Percentiles rank a stretch among this genome's conserved stretches.
Conservation (phyloP, 352 stramenopile genomes). For the Pythium utonaiense region DNA sequence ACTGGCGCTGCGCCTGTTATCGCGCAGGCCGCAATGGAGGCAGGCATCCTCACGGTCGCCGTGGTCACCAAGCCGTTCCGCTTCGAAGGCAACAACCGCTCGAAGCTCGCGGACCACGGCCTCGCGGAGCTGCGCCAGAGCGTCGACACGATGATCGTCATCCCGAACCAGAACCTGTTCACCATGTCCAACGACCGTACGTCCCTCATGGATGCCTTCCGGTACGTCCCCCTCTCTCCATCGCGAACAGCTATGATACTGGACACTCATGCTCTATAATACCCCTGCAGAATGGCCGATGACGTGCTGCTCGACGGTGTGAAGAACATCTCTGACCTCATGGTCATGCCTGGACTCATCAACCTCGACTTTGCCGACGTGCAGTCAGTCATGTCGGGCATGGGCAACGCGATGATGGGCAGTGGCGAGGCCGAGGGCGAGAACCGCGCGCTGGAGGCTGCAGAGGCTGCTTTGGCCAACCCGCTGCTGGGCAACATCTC, state of each 20-base stretch:
- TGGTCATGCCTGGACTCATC: conserved; percentile 87
- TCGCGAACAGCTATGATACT: background rate
- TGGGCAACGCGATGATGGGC: conserved; percentile 89
- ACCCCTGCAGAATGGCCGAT: conserved; percentile 73
- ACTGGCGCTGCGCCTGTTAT: conserved; percentile 84
- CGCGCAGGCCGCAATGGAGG: conserved; percentile 75
- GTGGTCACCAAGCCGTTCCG: conserved; percentile 88
- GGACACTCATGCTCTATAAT: no score
- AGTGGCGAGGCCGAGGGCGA: conserved; percentile 91
- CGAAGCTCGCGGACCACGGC: conserved; percentile 74
- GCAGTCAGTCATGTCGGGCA: conserved; percentile 86
- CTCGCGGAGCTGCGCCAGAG: conserved; percentile 78
- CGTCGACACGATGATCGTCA: conserved; percentile 87
- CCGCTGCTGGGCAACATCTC: conserved; percentile 88
- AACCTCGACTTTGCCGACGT: conserved; percentile 88
- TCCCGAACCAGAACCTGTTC: conserved; percentile 88
- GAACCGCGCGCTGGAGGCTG: conserved; percentile 78
- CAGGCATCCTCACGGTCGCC: conserved; percentile 80
- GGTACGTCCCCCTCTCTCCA: conserved; percentile 33
- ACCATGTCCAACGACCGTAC: conserved; percentile 87
- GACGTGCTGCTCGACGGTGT: conserved; percentile 84
- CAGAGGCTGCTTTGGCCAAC: conserved; percentile 85
- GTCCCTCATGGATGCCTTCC: conserved; percentile 85
- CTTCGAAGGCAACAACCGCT: conserved; percentile 81
- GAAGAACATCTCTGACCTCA: conserved; percentile 87